Conservation (phyloP, 2,329 filamentous ascomycete genomes). For the Colletotrichum simmondsii region DNA sequence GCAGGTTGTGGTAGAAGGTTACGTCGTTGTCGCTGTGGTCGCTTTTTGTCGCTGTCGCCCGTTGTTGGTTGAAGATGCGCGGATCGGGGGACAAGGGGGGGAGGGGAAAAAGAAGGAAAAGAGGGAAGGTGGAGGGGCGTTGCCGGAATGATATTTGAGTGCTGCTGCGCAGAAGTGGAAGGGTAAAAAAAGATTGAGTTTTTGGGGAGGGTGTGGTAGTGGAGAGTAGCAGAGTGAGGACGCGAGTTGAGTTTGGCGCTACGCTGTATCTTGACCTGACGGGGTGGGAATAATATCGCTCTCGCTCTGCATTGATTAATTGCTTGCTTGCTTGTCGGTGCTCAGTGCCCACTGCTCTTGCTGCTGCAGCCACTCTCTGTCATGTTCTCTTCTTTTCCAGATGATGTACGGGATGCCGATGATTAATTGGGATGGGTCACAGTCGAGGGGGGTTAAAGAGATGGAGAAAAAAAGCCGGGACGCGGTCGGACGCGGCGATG, state of each 20-base stretch:
- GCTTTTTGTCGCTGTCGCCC: conserved; percentile 11
- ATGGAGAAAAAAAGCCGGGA: conserved; percentile 6
- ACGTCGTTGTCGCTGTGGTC: conserved; percentile 12
- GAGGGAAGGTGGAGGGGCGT: conserved; percentile 8
- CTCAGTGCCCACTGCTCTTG: neutral
- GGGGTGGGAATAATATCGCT: neutral
- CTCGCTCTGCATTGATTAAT: neutral
- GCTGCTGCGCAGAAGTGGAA: neutral
- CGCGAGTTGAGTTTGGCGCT: conserved; percentile 25
- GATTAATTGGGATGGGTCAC: neutral
- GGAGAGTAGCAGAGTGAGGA: neutral
- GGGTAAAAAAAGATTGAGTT: conserved; percentile 8
- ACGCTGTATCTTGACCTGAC: neutral
- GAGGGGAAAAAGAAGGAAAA: neutral
- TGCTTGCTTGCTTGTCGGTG: neutral
- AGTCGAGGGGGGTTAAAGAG: neutral
- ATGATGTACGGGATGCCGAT: neutral
- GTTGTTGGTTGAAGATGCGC: conserved; percentile 9
- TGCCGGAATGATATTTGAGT: conserved; percentile 19
- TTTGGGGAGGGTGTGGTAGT: neutral
- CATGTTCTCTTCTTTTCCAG: neutral
- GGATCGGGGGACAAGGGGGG: neutral
- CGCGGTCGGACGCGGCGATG: conserved; percentile 11
- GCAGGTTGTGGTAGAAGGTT: neutral
- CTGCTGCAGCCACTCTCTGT: neutral